phyloP scores from a whole-genome alignment of 2,329 filamentous ascomycete species.

The Whalleya microplaca region DNA sequence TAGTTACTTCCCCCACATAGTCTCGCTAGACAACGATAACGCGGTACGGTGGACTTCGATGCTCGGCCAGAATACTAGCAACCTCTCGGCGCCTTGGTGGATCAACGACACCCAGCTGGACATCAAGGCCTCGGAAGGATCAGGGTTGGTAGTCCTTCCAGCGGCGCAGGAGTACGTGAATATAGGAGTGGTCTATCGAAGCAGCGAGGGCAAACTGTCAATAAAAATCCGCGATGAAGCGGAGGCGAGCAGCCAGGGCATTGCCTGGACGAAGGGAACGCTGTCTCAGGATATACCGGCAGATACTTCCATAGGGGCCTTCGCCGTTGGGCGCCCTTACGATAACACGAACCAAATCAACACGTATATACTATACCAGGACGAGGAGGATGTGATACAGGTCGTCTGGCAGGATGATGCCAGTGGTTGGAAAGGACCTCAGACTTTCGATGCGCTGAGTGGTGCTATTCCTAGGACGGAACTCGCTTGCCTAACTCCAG shows the following conservation, averaged over 20 bases:
- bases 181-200: conserved; percentile 24
- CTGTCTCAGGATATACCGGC: conserved; percentile 20
- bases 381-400: conserved; percentile 20
- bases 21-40: conserved; percentile 27
- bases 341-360: conserved; percentile 26
- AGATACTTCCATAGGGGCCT: conserved; percentile 24
- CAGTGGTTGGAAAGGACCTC: conserved; percentile 26
- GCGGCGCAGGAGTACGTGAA: conserved; percentile 15
- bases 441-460: conserved; percentile 24
- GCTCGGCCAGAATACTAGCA: conserved; percentile 15
- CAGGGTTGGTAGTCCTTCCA: conserved; percentile 20
- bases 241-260: conserved; percentile 10
- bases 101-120: conserved; percentile 23
- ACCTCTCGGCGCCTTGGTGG: conserved; percentile 26
- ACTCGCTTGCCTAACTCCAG: conserved; percentile 28
- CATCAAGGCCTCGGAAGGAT: conserved; percentile 14
- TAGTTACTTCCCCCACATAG: conserved; percentile 28
- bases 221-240: conserved; percentile 18
- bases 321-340: conserved; percentile 28
- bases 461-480: conserved; percentile 23
- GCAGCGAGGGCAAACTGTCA: conserved; percentile 24
- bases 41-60: conserved; percentile 26
- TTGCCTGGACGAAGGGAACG: conserved; percentile 24
- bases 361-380: conserved; percentile 31
- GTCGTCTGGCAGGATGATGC: conserved; percentile 31